Evolutionary conservation across 805 yeast genomes (phyloP), one percentile per base, ranked within the genome.

Genomic region (Candida coquimbonensis): DNA sequence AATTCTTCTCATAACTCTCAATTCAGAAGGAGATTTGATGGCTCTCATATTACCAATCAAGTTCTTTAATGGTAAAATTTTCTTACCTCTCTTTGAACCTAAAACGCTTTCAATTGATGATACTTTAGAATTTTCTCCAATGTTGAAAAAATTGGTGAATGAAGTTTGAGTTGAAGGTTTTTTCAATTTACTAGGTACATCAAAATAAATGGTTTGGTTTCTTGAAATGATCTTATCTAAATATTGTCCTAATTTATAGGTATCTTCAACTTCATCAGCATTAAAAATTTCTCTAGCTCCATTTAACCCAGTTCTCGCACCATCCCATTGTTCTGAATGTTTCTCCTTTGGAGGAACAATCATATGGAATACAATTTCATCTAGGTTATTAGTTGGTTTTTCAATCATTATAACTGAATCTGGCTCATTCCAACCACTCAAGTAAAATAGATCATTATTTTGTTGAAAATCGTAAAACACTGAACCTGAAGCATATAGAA

Each of bases 401-500:
- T 85, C 95, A 39, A 87, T 63, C 9, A 83, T 62, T 50, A 78
- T 76, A 50, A 82, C 75, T 0, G 95, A 78, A 52, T 86, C 83
- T 4, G 97, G 96, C 59, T 90, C 97, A 49, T 86, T 75, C 87
- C 95, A 89, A 4, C 98, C 98, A 2, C 95, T 83, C 49, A 91
- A 64, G 62, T 91, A 91, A 64, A 68, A 90, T 19, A 93, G 70
- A 60, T 93, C 89, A 44, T 86, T 91, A 60, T 90, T 84, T 66
- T 93, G 99, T 59, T 91, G 95, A 60, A 93, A 93, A 35, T 85
- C 84, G 60, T 90, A 81, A 57, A 93, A 93, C 1, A 91, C 98
- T 9, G 91, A 78, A 0, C 96, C 96, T 0, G 96, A 81, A 9
- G 96, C 87, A 64, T 71, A 88, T 60, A 87, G 86, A 9, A 83